Evolutionary conservation across 768 basidiomycete species (phyloP).

Genomic region (Phaeotremella fagi): DNA sequence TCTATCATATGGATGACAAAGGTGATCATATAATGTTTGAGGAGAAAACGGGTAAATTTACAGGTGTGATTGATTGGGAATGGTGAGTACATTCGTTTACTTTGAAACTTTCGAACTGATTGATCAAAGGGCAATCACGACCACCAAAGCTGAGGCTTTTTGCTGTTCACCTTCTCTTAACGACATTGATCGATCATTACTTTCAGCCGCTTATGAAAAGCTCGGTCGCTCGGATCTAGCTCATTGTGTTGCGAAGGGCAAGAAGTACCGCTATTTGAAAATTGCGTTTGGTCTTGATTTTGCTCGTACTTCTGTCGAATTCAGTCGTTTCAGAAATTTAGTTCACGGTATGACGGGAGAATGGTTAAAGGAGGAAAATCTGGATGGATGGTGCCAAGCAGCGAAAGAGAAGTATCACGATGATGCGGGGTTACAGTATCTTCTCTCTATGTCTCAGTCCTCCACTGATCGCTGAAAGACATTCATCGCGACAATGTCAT

Average conservation of each 20-base stretch:
- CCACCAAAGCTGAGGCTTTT: not conserved
- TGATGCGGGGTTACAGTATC: no score
- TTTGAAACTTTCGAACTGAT: no score
- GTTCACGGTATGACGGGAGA: not conserved
- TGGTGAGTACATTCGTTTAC: slow-evolving; percentile 8
- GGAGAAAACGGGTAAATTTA: slow-evolving; percentile 20
- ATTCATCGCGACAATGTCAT: no score
- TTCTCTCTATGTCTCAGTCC: no score
- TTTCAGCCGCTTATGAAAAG: not conserved
- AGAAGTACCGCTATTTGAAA: not conserved
- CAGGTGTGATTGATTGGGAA: slow-evolving; percentile 44
- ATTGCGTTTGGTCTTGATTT: not conserved
- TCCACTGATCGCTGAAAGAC: no score
- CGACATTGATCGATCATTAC: not conserved
- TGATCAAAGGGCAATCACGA: slow-evolving; percentile 1
- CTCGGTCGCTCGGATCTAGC: not conserved
- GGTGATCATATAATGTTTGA: slow-evolving; percentile 40
- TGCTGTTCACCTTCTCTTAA: not conserved
- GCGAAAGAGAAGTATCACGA: not conserved
- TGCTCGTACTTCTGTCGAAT: not conserved
- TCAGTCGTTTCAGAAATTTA: not conserved
- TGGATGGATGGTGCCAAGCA: not conserved
- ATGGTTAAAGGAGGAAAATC: not conserved
- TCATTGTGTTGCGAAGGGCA: not conserved
- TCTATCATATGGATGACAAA: slow-evolving; percentile 22